Base-by-base conservation (phyloP, 805 yeast genomes). In the Wickerhamiella occidentalis region DNA sequence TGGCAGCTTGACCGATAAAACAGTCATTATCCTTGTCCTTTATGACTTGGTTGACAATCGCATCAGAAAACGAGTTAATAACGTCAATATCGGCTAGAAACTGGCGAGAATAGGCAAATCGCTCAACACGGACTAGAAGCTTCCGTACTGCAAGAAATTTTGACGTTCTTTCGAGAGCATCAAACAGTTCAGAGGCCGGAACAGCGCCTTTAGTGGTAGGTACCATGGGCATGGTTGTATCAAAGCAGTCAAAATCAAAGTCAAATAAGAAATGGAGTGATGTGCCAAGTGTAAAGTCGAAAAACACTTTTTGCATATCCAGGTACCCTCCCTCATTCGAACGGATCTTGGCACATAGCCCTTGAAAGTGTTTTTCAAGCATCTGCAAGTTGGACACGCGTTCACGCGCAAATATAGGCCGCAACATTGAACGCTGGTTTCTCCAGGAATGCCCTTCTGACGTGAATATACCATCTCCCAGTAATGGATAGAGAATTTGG, bases 231-330 rank as follows among this genome's bases (percentile, higher is more conserved):
- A 41, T 47, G 30, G 38, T 40, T 8, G 42, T 38, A 1, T 36
- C 19, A 35, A 61, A 56, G 17, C 60, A 52, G 40, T 58, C 55
- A 8, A 57, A 57, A 13, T 60, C 53, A 41, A 59, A 60, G 21
- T 67, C 68, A 51, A 64, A 62, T 43, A 64, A 51, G 45, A 62
- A 64, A 50, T 75, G 76, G 52, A 90, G 66, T 0, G 96, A 94
- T 37, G 58, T 57, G 30, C 58, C 62, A 51, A 62, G 50, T 6
- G 67, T 64, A 41, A 64, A 48, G 30, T 54, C 48, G 49, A 55
- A 61, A 50, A 63, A 59, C 21, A 58, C 50, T 30, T 48, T 56
- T 44, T 62, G 66, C 22, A 61, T 51, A 19, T 64, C 66, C 36
- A 62, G 47, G 5, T 8, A 17, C 15, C 35, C 40, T 17, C 19